Conservation (phyloP, 495 filamentous ascomycete species). For the Xylaria acuta region DNA sequence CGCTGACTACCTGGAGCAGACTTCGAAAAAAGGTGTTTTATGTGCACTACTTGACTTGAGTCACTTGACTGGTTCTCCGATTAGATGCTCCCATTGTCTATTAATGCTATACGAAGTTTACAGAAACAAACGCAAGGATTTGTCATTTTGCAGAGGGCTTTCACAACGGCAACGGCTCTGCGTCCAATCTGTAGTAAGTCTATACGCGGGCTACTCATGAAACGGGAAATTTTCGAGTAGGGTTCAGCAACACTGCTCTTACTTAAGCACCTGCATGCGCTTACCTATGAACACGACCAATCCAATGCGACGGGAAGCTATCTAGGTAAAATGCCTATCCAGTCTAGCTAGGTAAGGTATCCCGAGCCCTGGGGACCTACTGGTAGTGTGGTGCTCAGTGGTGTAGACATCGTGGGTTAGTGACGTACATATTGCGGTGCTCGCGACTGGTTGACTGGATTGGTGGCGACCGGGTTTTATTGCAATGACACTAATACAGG, state of each 20-base stretch:
- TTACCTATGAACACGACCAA: not conserved
- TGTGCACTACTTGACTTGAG: not conserved
- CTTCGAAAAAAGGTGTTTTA: not conserved
- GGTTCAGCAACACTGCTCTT: not conserved
- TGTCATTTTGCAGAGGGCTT: not conserved
- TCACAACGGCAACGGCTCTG: not conserved
- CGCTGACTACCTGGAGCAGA: not conserved
- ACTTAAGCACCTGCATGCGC: not conserved
- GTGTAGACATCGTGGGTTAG: not conserved
- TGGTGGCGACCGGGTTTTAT: slow-evolving; percentile 1
- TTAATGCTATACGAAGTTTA: slow-evolving; percentile 9
- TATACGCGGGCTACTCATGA: not conserved
- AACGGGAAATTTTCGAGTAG: not conserved
- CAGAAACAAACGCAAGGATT: slow-evolving; percentile 7
- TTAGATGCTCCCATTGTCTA: not conserved
- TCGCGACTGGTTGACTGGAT: not conserved
- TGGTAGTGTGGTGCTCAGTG: not conserved
- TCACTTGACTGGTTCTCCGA: not conserved
- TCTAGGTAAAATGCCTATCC: not conserved
- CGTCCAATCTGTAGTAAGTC: slow-evolving; percentile 10
- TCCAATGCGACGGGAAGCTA: not conserved
- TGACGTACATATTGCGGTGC: slow-evolving; percentile 8
- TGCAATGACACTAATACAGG: not conserved
- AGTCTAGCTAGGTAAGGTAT: slow-evolving; percentile 3
- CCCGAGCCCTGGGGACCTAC: not conserved